A percentile compares a stretch with the other conserved stretches of the same genome.
Evolutionary conservation across 2,329 filamentous ascomycete genomes (phyloP).

Genomic region (Seiridium cupressi): DNA sequence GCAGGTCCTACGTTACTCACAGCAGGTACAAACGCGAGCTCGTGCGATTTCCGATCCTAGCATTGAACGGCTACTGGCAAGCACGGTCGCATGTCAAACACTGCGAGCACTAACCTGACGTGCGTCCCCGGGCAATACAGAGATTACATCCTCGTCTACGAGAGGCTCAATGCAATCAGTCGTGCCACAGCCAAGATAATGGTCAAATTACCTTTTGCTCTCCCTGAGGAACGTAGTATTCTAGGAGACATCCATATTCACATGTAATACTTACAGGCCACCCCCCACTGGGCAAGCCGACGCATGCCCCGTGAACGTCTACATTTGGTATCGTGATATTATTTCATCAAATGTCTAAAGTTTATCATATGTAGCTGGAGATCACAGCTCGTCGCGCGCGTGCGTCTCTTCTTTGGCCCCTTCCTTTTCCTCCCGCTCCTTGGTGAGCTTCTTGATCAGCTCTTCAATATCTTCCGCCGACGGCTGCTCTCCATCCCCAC

Average conservation of each 20-base stretch:
- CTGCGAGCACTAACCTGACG: not conserved
- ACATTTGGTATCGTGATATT: not conserved
- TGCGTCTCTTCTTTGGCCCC: slow-evolving; percentile 11
- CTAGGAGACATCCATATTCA: too few relatives aligned
- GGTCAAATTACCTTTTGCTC: not conserved
- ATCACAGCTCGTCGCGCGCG: slow-evolving; percentile 27
- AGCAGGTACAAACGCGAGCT: not conserved
- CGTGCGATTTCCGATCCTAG: not conserved
- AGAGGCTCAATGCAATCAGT: not conserved
- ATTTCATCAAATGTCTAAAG: slow-evolving; percentile 12
- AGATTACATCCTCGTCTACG: not conserved
- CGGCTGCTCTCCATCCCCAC: slow-evolving; percentile 40
- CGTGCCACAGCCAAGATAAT: not conserved
- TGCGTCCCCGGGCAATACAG: not conserved
- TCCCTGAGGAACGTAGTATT: too few relatives aligned
- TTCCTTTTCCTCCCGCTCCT: slow-evolving; percentile 26
- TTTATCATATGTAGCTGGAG: slow-evolving; percentile 1
- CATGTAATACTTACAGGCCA: too few relatives aligned
- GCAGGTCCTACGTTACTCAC: not conserved
- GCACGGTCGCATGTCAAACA: not conserved
- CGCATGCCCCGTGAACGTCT: not conserved
- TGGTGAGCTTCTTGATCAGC: slow-evolving; percentile 46
- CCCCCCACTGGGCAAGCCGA: not conserved
- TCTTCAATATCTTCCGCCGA: slow-evolving; percentile 50
- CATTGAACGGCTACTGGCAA: not conserved